Evolutionary conservation across 352 stramenopile species (phyloP).

Genomic region (Blastocystis sp.): DNA sequence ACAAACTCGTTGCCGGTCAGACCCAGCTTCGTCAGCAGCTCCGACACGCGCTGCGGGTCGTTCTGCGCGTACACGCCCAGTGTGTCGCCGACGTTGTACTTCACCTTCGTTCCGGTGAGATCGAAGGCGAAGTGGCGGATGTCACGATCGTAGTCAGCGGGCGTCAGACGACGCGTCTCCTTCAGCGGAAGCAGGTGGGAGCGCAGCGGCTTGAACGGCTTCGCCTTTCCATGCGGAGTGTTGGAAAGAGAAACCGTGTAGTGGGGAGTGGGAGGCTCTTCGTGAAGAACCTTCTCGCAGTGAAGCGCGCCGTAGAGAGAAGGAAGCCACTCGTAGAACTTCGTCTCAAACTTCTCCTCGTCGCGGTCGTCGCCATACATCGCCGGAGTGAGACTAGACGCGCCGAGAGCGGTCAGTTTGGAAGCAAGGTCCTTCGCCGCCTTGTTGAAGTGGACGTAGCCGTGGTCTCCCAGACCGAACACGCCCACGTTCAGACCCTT

Average conservation of each 20-base stretch:
- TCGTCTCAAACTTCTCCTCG: constrained; percentile 33
- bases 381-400: constrained; percentile 58
- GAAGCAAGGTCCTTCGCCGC: constrained; percentile 66
- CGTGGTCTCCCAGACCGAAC: constrained; percentile 70
- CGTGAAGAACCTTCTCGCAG: constrained; percentile 3
- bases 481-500: constrained; percentile 67
- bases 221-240: constrained; percentile 58
- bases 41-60: constrained; percentile 68
- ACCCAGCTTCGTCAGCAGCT: constrained; percentile 67
- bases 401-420: constrained; percentile 70
- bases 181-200: constrained; percentile 65
- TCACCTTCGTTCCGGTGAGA: constrained; percentile 69
- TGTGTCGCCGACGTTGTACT: constrained; percentile 73
- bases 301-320: neutral
- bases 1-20: constrained; percentile 68
- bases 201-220: constrained; percentile 60
- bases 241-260: constrained; percentile 63
- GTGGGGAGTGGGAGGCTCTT: constrained; percentile 60
- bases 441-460: constrained; percentile 75
- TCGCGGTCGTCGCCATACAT: constrained; percentile 25
- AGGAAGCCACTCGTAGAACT: constrained; percentile 23
- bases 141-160: constrained; percentile 70
- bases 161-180: constrained; percentile 71
- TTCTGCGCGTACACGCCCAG: constrained; percentile 74
- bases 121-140: constrained; percentile 76